Evolutionary conservation across 495 filamentous ascomycete genomes (phyloP).

Genomic region (Cladorrhinum samala): DNA sequence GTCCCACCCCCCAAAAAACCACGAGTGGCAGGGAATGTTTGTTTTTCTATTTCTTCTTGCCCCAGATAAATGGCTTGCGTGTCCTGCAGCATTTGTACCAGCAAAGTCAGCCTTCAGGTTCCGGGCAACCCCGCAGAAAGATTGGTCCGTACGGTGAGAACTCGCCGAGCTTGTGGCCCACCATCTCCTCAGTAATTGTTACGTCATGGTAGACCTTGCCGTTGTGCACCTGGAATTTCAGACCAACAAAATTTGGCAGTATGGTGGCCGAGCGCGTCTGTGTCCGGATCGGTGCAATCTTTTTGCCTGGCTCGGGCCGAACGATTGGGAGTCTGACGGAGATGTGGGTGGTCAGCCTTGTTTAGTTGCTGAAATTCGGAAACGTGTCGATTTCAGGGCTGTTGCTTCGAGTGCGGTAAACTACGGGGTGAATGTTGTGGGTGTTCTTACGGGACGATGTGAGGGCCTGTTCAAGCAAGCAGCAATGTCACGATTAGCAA

Average conservation of each 20-base stretch:
- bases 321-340: slow-evolving; percentile 54
- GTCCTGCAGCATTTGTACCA: slow-evolving; percentile 51
- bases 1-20: too few relatives aligned
- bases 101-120: slow-evolving; percentile 7
- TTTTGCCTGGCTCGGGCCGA: slow-evolving; percentile 55
- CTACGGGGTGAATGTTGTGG: neutral
- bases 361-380: too few relatives aligned
- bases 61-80: slow-evolving; percentile 68
- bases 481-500: too few relatives aligned
- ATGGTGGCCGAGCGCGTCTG: slow-evolving; percentile 89
- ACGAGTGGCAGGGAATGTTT: neutral
- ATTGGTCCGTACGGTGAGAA: slow-evolving; percentile 89
- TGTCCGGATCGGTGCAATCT: slow-evolving; percentile 70
- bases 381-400: too few relatives aligned
- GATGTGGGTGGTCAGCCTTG: slow-evolving; percentile 12
- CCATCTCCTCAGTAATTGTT: slow-evolving; percentile 93
- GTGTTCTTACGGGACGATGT: slow-evolving; percentile 62
- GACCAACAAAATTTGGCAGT: slow-evolving; percentile 89
- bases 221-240: slow-evolving; percentile 91
- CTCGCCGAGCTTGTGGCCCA: slow-evolving; percentile 94
- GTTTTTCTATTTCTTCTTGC: slow-evolving; percentile 10
- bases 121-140: too few relatives aligned
- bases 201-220: slow-evolving; percentile 90
- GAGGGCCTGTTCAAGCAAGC: slow-evolving; percentile 46
- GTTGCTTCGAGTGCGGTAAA: too few relatives aligned